Conservation (phyloP, 2,329 filamentous ascomycete genomes). For the Phialophora tarda region DNA sequence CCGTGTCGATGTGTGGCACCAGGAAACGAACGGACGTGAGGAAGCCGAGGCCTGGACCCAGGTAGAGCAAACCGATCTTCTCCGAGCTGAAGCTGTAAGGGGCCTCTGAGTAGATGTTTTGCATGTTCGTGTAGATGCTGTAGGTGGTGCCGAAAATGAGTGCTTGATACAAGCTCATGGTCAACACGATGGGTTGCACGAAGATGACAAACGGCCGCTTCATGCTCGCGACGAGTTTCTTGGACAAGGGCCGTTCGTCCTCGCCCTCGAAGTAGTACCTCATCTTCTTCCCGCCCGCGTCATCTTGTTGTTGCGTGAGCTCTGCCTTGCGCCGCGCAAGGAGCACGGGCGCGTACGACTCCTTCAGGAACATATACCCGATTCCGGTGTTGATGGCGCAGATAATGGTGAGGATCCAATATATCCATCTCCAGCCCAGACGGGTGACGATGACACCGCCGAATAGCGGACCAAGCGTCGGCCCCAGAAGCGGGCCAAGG, state of each 20-base stretch:
- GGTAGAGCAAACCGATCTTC: conserved; percentile 64
- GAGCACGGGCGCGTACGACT: conserved; percentile 67
- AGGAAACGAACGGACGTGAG: conserved; percentile 56
- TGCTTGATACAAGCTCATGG: conserved; percentile 58
- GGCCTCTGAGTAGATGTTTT: conserved; percentile 52
- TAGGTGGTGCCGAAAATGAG: conserved; percentile 65
- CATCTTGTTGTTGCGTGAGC: conserved; percentile 49
- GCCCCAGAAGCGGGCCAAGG: conserved; percentile 33
- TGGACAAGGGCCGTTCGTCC: conserved; percentile 31
- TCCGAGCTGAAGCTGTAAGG: conserved; percentile 60
- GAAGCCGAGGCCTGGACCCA: conserved; percentile 64
- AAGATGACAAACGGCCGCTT: conserved; percentile 60
- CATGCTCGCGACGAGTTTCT: conserved; percentile 47
- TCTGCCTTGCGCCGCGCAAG: conserved; percentile 60
- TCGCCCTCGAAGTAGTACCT: conserved; percentile 34
- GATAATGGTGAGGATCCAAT: conserved; percentile 49
- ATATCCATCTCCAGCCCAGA: conserved; percentile 56
- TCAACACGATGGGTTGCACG: conserved; percentile 65
- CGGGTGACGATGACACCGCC: conserved; percentile 57
- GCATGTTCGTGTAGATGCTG: conserved; percentile 65
- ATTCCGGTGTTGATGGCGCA: conserved; percentile 60
- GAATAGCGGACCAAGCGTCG: conserved; percentile 38
- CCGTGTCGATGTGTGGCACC: conserved; percentile 52
- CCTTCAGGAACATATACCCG: conserved; percentile 63
- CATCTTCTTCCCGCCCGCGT: conserved; percentile 32